Evolutionary conservation across 495 filamentous ascomycete genomes (phyloP), one percentile per base, ranked within the genome.

Genomic region (Aspergillus steynii): DNA sequence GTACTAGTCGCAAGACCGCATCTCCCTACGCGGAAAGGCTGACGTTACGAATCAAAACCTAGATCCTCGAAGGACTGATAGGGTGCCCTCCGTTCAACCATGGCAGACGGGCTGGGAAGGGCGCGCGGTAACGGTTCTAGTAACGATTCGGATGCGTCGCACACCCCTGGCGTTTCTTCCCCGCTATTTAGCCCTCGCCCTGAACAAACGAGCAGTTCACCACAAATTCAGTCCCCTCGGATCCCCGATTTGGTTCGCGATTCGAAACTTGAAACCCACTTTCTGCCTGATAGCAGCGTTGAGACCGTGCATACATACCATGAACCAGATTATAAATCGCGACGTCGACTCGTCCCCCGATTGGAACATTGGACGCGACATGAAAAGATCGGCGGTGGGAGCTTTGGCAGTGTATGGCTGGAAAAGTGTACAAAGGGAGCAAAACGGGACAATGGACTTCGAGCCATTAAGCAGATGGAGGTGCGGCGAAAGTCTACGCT

Each of bases 331-430:
- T 51, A 50, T 15, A 58, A 53, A 1, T 58, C 50, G 5, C 9
- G 48, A 50, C 48, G 48, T 9, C 48, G 48, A 50, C 48, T 50
- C 20, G 48, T 50, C 1, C 26, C 66, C 46, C 34, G 56, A 56
- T 20, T 34, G 32, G 68, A 77, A 50, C 60, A 51, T 47, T 76
- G 75, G 74, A 54, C 56, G 58, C 61, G 60, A 28, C 46, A 68
- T 15, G 59, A 48, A 50, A 37, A 37, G 51, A 56, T 78, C 20
- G 75, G 74, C 12, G 42, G 50, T 27, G 74, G 74, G 15, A 64
- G 60, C 10, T 69, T 55, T 55, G 76, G 77, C 12, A 61, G 47
- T 3, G 76, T 80, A 3, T 77, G 72, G 70, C 61, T 77, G 10
- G 68, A 80, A 56, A 63, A 55, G 32, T 68, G 64, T 42, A 58